phyloP scores from a whole-genome alignment of 2,329 filamentous ascomycete species.

The Orbilia blumenaviensis region DNA sequence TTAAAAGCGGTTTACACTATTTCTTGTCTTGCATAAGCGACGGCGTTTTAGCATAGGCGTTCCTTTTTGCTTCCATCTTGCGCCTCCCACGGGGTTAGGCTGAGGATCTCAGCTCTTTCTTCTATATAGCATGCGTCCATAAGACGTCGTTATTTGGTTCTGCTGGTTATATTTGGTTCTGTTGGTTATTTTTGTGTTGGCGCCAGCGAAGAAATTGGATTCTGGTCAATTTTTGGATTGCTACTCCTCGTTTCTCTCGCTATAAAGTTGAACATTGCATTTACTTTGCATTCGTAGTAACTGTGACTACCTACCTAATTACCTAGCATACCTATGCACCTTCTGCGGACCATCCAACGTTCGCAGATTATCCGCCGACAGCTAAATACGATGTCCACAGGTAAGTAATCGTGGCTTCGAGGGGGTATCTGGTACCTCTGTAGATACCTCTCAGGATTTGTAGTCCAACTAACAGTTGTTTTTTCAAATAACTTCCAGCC shows the following conservation, averaged over 20 bases:
- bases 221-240: not conserved
- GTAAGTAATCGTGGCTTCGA: not conserved
- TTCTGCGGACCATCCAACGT: not conserved
- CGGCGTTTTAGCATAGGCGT: slow-evolving; percentile 9
- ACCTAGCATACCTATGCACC: not conserved
- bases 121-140: not conserved
- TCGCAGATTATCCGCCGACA: not conserved
- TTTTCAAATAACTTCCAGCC: not conserved
- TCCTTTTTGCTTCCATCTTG: not conserved
- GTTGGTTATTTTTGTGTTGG: slow-evolving; percentile 14
- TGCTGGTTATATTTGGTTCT: not conserved
- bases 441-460: not conserved
- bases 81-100: not conserved
- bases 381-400: slow-evolving; percentile 28
- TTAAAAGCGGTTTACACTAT: not conserved
- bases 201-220: slow-evolving; percentile 6
- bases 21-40: not conserved
- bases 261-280: not conserved
- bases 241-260: not conserved
- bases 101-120: not conserved
- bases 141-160: not conserved
- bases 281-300: not conserved
- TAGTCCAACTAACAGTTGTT: not conserved
- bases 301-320: not conserved
- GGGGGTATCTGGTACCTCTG: not conserved